Conservation (phyloP, 495 filamentous ascomycete species). For the Penicillium bialowiezense region DNA sequence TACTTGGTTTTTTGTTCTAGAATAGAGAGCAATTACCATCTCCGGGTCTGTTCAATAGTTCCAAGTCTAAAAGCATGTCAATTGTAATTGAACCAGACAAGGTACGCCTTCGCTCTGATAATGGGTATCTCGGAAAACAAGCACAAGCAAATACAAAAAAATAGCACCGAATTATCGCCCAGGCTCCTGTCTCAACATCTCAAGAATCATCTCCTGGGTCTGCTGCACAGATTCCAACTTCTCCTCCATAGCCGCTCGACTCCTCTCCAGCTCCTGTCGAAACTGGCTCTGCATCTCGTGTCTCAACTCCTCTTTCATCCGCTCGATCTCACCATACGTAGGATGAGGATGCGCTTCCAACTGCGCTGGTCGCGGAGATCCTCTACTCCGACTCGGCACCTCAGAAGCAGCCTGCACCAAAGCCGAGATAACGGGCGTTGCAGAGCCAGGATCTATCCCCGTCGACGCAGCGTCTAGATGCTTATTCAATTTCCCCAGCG, state of each 20-base stretch:
- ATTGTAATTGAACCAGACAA: not conserved
- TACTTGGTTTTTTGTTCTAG: constrained; percentile 20
- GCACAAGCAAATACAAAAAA: not conserved
- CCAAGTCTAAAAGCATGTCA: not conserved
- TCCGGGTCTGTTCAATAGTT: constrained; percentile 3
- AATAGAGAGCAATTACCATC: constrained; percentile 27
- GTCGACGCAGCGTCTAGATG: constrained; percentile 30
- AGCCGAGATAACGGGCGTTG: constrained; percentile 23
- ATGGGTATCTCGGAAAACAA: constrained; percentile 13
- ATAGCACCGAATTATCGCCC: constrained; percentile 14
- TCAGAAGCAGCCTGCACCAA: constrained; percentile 21
- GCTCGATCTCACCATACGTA: constrained; percentile 7
- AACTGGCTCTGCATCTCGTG: constrained; percentile 33
- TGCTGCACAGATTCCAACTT: constrained; percentile 41
- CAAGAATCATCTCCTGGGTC: constrained; percentile 46
- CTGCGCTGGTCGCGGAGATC: not conserved
- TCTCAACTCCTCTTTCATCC: constrained; percentile 38
- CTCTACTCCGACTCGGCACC: not conserved
- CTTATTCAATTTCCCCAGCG: constrained; percentile 37
- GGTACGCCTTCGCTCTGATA: constrained; percentile 1
- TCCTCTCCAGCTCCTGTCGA: constrained; percentile 30
- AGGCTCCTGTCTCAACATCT: constrained; percentile 44
- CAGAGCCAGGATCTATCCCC: constrained; percentile 8
- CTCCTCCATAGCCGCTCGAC: constrained; percentile 32
- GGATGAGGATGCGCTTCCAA: not conserved